Evolutionary conservation across 441 rosid genomes (phyloP), one percentile per base, ranked within the genome.

Genomic region (Populus hybrid): DNA sequence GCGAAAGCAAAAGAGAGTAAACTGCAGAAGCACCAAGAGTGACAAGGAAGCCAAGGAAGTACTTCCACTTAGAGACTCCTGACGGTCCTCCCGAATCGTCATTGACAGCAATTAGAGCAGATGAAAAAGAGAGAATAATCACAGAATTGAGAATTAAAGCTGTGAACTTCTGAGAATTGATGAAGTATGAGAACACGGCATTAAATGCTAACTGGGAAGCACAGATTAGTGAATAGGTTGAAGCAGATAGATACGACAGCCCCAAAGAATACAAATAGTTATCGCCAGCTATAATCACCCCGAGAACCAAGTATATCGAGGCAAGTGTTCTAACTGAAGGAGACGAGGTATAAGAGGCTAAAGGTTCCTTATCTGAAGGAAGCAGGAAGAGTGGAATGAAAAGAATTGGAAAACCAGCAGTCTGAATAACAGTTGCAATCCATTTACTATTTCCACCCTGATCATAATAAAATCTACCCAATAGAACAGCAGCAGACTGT

Each of bases 381-480:
- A 95, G 82, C 34, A 95, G 76, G 70, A 80, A 79, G 61, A 87
- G 86, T 0, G 99, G 97, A 71, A 93, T 69, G 70, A 38, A 88
- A 26, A 93, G 92, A 77, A 95, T 77, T 0, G 98, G 98, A 84
- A 93, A 93, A 71, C 86, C 98, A 38, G 88, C 94, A 0, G 94
- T 95, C 70, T 95, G 98, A 73, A 93, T 92, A 80, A 95, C 88
- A 46, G 98, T 95, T 1, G 97, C 91, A 88, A 92, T 77, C 99
- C 98, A 95, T 84, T 85, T 91, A 61, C 98, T 95, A 61, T 91
- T 91, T 59, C 99, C 99, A 65, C 99, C 98, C 81, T 87, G 81
- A 61, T 85, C 99, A 74, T 92, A 95, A 75, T 93, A 95, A 86
- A 88, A 90, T 76, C 97, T 85, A 21, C 98, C 99, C 9, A 95